phyloP scores from a whole-genome alignment of 1,284 basidiomycete species.

The Schizophyllum amplum region DNA sequence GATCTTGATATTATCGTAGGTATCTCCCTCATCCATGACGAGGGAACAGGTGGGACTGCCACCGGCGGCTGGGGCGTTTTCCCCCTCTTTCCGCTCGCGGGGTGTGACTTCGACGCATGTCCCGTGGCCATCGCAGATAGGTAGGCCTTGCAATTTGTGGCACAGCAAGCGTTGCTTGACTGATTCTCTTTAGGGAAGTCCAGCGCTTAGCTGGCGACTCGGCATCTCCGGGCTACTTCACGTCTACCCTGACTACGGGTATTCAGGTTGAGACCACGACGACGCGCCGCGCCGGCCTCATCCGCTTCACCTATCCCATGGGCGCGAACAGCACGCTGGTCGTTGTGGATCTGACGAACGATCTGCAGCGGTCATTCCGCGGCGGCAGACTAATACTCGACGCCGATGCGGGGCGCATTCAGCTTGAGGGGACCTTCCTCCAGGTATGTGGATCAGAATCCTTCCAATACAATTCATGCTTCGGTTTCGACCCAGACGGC shows the following conservation, averaged over 20 bases:
- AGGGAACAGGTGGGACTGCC: constrained; percentile 44
- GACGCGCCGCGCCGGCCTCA: constrained; percentile 35
- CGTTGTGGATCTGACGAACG: constrained; percentile 39
- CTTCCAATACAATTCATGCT: background rate
- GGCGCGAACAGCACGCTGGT: constrained; percentile 20
- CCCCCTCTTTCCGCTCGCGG: constrained; percentile 36
- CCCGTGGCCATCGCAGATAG: constrained; percentile 32
- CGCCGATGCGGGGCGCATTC: constrained; percentile 24
- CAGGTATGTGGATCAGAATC: constrained; percentile 22
- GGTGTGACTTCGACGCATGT: constrained; percentile 33
- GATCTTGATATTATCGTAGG: constrained; percentile 11
- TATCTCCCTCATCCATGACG: constrained; percentile 44
- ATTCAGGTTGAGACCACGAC: constrained; percentile 40
- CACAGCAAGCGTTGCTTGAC: constrained; percentile 32
- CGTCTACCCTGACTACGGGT: constrained; percentile 35
- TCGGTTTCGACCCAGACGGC: too few species aligned
- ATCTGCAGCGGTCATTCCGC: constrained; percentile 39
- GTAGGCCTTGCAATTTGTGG: constrained; percentile 19
- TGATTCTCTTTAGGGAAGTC: background rate
- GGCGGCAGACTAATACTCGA: constrained; percentile 31
- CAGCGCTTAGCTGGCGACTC: constrained; percentile 14
- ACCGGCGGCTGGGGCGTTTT: constrained; percentile 41
- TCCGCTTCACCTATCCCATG: constrained; percentile 34
- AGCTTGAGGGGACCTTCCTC: constrained; percentile 33
- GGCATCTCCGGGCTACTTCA: constrained; percentile 39